phyloP scores from a whole-genome alignment of 768 basidiomycete species.

The Hericium erinaceus region DNA sequence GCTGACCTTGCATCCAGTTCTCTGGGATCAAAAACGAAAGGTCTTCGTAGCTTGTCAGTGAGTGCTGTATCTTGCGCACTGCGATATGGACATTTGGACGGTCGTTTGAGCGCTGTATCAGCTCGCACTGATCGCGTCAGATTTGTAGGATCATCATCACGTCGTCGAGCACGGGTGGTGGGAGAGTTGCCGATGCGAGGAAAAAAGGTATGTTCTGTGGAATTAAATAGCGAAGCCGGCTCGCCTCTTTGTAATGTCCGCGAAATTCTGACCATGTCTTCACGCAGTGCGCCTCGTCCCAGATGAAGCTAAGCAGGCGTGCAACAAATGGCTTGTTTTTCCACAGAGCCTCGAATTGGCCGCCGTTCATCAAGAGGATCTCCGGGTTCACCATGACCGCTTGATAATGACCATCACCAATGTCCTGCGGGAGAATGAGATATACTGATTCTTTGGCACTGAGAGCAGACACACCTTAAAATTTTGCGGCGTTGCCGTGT shows the following conservation, averaged over 20 bases:
- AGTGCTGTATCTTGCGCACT: slow-evolving; percentile 17
- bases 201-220: slow-evolving; percentile 21
- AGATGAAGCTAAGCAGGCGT: slow-evolving; percentile 20
- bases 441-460: not conserved
- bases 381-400: slow-evolving; percentile 24
- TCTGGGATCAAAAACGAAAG: slow-evolving; percentile 13
- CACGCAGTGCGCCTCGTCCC: slow-evolving; percentile 34
- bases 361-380: slow-evolving; percentile 14
- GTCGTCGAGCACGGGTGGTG: slow-evolving; percentile 16
- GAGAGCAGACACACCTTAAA: not conserved
- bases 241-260: slow-evolving; percentile 23
- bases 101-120: slow-evolving; percentile 21
- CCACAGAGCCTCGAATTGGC: slow-evolving; percentile 17
- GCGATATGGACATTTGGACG: slow-evolving; percentile 24
- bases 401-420: slow-evolving; percentile 16
- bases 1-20: not conserved
- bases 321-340: slow-evolving; percentile 15
- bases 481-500: not conserved
- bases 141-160: slow-evolving; percentile 18
- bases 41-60: slow-evolving; percentile 10
- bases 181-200: slow-evolving; percentile 27
- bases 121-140: slow-evolving; percentile 2
- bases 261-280: slow-evolving; percentile 31
- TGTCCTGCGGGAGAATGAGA: slow-evolving; percentile 15
- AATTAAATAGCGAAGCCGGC: slow-evolving; percentile 21